phyloP scores from a whole-genome alignment of 139 green algal genomes.

The Haematococcus lacustris region DNA sequence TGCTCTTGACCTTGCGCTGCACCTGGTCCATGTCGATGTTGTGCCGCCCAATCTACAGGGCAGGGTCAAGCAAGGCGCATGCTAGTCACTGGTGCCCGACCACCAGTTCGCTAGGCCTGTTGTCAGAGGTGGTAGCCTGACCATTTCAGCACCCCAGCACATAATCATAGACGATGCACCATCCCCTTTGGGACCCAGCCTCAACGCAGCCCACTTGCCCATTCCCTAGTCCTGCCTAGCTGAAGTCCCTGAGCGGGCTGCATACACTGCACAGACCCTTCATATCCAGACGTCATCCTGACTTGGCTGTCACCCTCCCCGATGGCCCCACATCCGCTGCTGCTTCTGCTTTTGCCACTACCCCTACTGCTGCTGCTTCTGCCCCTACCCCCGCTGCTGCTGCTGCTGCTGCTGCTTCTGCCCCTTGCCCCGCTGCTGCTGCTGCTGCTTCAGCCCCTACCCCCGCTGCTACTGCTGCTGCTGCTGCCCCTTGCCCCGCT shows the following conservation, averaged over 20 bases:
- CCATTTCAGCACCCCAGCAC: neutral
- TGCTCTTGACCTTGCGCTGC: neutral
- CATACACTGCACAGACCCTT: neutral
- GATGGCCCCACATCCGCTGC: no score
- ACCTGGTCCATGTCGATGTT: slow-evolving; percentile 21
- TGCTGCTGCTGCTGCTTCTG: neutral
- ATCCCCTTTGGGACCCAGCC: neutral
- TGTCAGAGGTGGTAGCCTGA: no score
- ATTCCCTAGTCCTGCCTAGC: neutral
- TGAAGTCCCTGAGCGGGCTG: neutral
- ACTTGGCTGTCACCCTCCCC: neutral
- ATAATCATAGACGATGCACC: neutral
- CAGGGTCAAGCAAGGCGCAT: neutral
- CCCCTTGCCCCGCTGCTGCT: neutral
- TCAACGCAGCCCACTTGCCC: neutral
- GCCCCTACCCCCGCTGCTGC: no score
- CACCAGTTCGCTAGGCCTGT: no score
- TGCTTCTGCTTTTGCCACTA: no score
- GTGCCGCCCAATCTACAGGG: slow-evolving; percentile 15
- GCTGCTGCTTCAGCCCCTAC: no score
- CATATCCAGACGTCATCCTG: neutral
- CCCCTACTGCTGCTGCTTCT: no score
- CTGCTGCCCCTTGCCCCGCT: no score
- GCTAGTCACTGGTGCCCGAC: neutral
- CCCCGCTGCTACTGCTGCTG: neutral